Base-by-base conservation (phyloP, 129 eudicot species). In the Dittrichia graveolens region DNA sequence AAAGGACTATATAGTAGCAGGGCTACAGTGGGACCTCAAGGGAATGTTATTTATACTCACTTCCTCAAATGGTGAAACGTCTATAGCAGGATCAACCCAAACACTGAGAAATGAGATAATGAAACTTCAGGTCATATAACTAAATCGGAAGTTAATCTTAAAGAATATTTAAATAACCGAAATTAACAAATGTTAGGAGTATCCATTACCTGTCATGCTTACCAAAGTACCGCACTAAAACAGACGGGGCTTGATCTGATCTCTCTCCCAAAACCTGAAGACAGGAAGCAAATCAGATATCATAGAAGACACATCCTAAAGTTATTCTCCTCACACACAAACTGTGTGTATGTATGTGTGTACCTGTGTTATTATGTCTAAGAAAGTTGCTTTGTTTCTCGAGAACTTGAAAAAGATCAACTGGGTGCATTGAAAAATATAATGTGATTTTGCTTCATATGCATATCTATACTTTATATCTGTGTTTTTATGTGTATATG, bases 71-170 rank as follows among this genome's bases (percentile, higher is more conserved):
- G 60, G 64, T 54, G 84, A 81, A 54, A 81, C 69, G 74, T 81
- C 81, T 62, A 59, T 64, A 64, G 81, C 46, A 54, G 81, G 78
- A 70, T 81, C 78, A 61, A 81, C 74, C 84, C 78, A 75, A 75
- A 75, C 69, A 40, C 84, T 81, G 78, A 62, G 63, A 38, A 61
- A n/a, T n/a, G 67, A 61, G 31, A 56, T 5, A 60, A 39, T 31
- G 35, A 38, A 61, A n/a, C 5, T 61, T 40, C 67, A 40, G 67
- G 12, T 7, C 34, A 61, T 61, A 61, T 7, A 61, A 18, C 31
- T 52, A 12, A 50, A 65, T 42, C 11, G 6, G 5, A 13, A 80
- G 59, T 12, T 31, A 24, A 12, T 60, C 9, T 40, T 54, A 38
- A 24, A 35, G 35, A 52, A 18, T 15, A 53, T 16, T 24, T 14